Evolutionary conservation across 2,329 filamentous ascomycete species (phyloP), one percentile per base, ranked within the genome.

Genomic region (Chaetomiaceae sp.): DNA sequence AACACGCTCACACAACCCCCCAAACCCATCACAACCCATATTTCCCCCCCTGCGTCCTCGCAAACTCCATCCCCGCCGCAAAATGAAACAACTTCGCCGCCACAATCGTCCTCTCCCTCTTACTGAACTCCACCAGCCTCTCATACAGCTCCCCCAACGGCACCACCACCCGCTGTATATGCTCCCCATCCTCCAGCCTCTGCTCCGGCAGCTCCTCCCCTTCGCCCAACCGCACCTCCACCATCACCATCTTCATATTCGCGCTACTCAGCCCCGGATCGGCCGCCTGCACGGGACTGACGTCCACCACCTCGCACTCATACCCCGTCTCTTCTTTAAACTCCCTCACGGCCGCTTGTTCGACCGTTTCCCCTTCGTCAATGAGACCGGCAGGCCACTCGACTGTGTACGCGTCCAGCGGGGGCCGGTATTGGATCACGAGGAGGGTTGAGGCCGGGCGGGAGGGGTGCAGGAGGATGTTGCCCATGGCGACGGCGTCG

Each of bases 401-500:
- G 33, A 81, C 75, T 20, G 74, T 76, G 58, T 78, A 73, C 3
- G 75, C 71, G 60, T 77, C 74, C 11, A 81, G 66, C 0, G 78
- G 76, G 0, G 77, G 76, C 11, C 77, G 71, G 62, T 74, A 80
- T 64, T 80, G 77, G 58, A 78, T 77, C 36, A 79, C 77, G 7
- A 80, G 63, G 19, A 80, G 57, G 5, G 77, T 73, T n/a, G 76
- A 69, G 0, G 74, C 71, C 37, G 68, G 65, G 51, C 69, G 70
- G n/a, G 65, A 64, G 3, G 73, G 68, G 51, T 75, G 74, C 40
- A 77, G 67, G 3, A 85, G 71, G 56, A 85, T 75, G 48, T 82
- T 83, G 50, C 82, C 77, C 57, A 85, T 82, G 45, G 81, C 80
- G 5, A 85, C 81, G 40, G 80, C 81, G 59, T 85, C 82, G 53